These are phyloP conservation scores for Crithidia expoeki DNA, from an alignment of 208 protist species.

Conservation along the genomic window DNA sequence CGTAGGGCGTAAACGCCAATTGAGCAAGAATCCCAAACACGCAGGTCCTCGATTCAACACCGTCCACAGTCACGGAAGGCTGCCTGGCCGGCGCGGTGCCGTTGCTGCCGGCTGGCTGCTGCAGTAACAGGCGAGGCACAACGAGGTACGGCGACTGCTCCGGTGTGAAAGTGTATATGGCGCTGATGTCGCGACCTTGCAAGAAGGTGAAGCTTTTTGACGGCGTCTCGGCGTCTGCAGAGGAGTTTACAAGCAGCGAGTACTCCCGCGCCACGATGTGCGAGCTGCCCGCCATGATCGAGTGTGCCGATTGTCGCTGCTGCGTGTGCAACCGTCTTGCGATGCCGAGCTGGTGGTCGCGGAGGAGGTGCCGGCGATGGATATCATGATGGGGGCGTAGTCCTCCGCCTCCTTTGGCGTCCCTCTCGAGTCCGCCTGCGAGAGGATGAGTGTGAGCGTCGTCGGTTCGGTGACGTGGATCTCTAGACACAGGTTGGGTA, in stretches of 20 bases:
- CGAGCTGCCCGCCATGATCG: constrained; percentile 21
- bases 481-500: constrained; percentile 47
- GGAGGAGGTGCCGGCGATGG: constrained; percentile 33
- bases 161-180: constrained; percentile 57
- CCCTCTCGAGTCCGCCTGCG: constrained; percentile 48
- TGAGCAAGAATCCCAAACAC: constrained; percentile 57
- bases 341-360: constrained; percentile 14
- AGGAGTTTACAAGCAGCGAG: constrained; percentile 37
- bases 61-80: constrained; percentile 5
- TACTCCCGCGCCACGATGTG: constrained; percentile 29
- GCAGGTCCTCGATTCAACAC: constrained; percentile 22
- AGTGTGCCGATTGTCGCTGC: constrained; percentile 22
- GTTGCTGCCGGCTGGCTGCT: constrained; percentile 6
- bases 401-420: constrained; percentile 39
- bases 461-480: constrained; percentile 51
- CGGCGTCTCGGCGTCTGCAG: constrained; percentile 43
- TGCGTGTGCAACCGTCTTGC: constrained; percentile 21
- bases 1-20: constrained; percentile 37
- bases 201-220: constrained; percentile 48
- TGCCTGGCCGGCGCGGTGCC: constrained; percentile 10
- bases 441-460: constrained; percentile 50
- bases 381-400: constrained; percentile 61
- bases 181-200: constrained; percentile 50
- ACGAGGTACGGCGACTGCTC: constrained; percentile 58
- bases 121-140: constrained; percentile 46